A percentile compares a stretch with the other conserved stretches of the same genome.
phyloP scores from a whole-genome alignment of 2,329 filamentous ascomycete genomes.

The Neophaeococcomyces mojaviensis region DNA sequence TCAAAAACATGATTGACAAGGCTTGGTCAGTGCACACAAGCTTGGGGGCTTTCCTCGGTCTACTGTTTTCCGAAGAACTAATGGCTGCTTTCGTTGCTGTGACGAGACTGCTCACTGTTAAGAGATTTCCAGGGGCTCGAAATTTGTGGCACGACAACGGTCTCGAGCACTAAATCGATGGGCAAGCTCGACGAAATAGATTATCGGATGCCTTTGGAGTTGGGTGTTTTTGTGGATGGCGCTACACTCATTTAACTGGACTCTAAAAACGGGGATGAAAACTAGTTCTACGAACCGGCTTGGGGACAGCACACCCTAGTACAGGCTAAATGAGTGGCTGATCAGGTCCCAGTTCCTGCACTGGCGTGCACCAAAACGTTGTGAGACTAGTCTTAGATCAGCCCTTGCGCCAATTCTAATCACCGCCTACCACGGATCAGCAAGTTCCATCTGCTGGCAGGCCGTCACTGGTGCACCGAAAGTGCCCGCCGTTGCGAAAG shows the following conservation, averaged over 20 bases:
- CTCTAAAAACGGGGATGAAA: slow-evolving; percentile 25
- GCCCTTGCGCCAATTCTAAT: slow-evolving; percentile 6
- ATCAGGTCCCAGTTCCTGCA: slow-evolving; percentile 1
- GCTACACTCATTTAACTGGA: slow-evolving; percentile 16
- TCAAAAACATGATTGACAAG: no score
- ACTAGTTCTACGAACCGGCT: not conserved
- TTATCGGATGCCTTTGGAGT: not conserved
- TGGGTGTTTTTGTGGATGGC: not conserved
- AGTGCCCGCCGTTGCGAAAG: not conserved
- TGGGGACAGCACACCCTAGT: not conserved
- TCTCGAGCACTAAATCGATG: not conserved
- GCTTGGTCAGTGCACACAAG: no score
- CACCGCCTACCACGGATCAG: slow-evolving; percentile 1
- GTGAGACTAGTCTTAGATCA: not conserved
- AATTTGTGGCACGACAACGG: not conserved
- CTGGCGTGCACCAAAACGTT: not conserved
- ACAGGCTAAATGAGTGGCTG: not conserved
- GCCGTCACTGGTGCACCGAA: not conserved
- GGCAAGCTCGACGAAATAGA: not conserved
- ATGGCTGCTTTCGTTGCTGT: not conserved
- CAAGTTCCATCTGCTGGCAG: not conserved
- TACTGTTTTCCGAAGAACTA: no score
- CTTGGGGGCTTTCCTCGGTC: no score
- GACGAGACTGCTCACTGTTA: not conserved
- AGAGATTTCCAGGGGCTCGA: not conserved